A percentile compares a stretch with the other conserved stretches of the same genome.
phyloP scores from a whole-genome alignment of 2,329 filamentous ascomycete genomes.

The Aspergillus aculeatinus region DNA sequence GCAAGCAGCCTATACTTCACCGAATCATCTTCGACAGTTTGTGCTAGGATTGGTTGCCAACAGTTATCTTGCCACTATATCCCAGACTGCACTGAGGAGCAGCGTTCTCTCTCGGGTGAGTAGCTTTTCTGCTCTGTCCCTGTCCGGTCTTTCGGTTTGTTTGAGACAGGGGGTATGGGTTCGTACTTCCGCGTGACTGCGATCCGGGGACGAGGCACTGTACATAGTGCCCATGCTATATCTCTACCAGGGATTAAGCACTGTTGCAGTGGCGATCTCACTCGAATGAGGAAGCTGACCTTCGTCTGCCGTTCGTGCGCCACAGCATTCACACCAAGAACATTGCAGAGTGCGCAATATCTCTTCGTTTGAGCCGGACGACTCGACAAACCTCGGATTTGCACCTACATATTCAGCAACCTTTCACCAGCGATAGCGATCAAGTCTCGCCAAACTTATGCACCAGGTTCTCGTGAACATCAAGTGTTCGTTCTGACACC shows the following conservation, averaged over 20 bases:
- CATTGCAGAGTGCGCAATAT: background rate
- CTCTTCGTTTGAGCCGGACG: background rate
- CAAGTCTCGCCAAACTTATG: background rate
- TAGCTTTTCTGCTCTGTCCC: background rate
- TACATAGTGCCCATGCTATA: background rate
- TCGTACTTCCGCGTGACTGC: background rate
- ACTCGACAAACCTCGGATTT: background rate
- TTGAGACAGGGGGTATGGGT: background rate
- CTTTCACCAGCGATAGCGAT: background rate
- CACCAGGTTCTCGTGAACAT: background rate
- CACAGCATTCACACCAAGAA: background rate
- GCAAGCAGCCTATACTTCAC: conserved; percentile 5
- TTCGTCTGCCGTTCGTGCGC: background rate
- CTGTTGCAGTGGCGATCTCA: background rate
- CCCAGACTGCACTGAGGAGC: background rate
- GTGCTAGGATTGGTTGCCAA: conserved; percentile 15
- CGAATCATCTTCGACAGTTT: conserved; percentile 6
- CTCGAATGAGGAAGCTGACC: background rate
- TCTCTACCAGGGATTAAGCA: background rate
- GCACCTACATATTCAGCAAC: background rate
- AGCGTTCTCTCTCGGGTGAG: background rate
- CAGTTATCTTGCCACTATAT: conserved; percentile 12
- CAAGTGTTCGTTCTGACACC: background rate
- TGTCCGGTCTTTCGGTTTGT: background rate
- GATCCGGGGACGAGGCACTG: background rate